phyloP scores from a whole-genome alignment of 1,284 basidiomycete species.

The Hypsizygus ulmarius region DNA sequence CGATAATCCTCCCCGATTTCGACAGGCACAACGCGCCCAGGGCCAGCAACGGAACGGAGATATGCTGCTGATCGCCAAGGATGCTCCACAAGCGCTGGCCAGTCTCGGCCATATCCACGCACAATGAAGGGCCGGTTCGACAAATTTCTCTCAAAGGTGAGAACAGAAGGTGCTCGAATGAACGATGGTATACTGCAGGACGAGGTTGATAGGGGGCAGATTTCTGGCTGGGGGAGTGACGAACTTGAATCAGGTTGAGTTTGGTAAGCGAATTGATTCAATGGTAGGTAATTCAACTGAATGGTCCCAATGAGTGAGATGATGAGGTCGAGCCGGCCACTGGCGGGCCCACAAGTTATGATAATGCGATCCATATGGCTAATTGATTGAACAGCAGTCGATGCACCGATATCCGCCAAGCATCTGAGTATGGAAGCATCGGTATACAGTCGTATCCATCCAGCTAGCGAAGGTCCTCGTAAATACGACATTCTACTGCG shows the following conservation, averaged over 20 bases:
- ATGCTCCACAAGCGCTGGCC: slow-evolving; percentile 68
- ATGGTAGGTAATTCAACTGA: slow-evolving; percentile 33
- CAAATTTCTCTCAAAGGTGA: slow-evolving; percentile 45
- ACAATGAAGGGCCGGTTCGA: slow-evolving; percentile 71
- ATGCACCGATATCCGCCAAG: slow-evolving; percentile 37
- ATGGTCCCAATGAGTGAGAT: slow-evolving; percentile 55
- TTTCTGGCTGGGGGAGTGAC: slow-evolving; percentile 6
- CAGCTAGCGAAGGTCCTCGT: slow-evolving; percentile 22
- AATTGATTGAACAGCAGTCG: slow-evolving; percentile 41
- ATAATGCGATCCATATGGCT: slow-evolving; percentile 74
- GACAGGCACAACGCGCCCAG: slow-evolving; percentile 84
- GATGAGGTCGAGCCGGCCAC: slow-evolving; percentile 60
- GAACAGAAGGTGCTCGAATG: slow-evolving; percentile 53
- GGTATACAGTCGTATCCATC: slow-evolving; percentile 64
- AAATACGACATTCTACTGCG: slow-evolving; percentile 34
- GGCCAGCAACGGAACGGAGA: slow-evolving; percentile 65
- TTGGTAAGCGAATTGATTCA: slow-evolving; percentile 12
- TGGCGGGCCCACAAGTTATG: slow-evolving; percentile 80
- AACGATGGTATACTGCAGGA: slow-evolving; percentile 35
- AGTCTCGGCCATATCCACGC: slow-evolving; percentile 54
- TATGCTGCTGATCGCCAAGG: slow-evolving; percentile 73
- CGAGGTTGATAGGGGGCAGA: slow-evolving; percentile 15
- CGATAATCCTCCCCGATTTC: slow-evolving; percentile 89
- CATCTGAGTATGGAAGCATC: slow-evolving; percentile 58
- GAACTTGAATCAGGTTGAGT: slow-evolving; percentile 8